Evolutionary conservation across 2,329 filamentous ascomycete species (phyloP), one percentile per base, ranked within the genome.

Genomic region (Amesomyces nigricolor): DNA sequence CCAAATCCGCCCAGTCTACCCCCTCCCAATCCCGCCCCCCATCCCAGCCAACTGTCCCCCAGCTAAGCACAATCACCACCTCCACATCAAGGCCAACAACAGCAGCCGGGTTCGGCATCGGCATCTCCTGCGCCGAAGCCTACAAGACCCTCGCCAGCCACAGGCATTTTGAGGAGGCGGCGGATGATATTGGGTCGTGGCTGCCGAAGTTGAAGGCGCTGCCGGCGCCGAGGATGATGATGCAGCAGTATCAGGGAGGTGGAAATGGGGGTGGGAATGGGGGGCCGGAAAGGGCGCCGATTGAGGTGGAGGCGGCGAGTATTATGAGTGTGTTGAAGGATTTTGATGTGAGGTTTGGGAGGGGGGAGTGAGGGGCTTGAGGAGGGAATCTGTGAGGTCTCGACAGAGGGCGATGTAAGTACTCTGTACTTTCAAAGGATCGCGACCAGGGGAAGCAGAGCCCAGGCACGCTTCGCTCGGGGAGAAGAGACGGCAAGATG

Each of bases 281-380:
- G 54, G 62, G 53, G 62, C 71, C 4, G 22, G 49, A 68, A 53
- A 69, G 68, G 52, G 71, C 72, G 58, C 83, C 87, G 1, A 83
- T 91, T 64, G 88, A 91, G 68, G 87, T 91, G 14, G 88, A 91
- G 71, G 87, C 88, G 6, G 88, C 88, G 0, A 91, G 87, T 68
- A 89, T 91, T 53, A 91, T 91, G 88, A 86, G 86, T 42, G 88
- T 91, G n/a, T 72, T 91, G 57, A 88, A 88, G 69, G 85, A 88
- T 60, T 91, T 91, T 71, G 88, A 91, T 65, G 78, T 89, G 48
- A 75, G 88, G 52, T 91, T 91, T 68, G 83, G 83, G n/a, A 67
- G 68, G 51, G 65, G 65, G 3, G 61, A 66, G 42, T 66, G 58
- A 57, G 13, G 35, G 22, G 22, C 6, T 2, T 26, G 22, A 6